Conservation (phyloP, 2,329 filamentous ascomycete species). For the Ambrosiella xylebori region DNA sequence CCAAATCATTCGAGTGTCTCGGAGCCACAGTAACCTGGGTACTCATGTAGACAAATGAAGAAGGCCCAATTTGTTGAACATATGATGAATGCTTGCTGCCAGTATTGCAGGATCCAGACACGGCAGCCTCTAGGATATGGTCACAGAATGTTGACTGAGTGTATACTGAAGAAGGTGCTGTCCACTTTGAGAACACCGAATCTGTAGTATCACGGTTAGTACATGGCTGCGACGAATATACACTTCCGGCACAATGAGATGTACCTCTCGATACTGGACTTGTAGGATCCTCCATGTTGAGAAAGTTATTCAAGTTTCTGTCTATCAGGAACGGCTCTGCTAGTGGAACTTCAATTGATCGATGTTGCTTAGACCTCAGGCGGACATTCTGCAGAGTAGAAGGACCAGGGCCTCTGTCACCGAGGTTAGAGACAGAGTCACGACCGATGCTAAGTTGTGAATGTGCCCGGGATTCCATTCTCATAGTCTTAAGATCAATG, state of each 20-base stretch:
- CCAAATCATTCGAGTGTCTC: slow-evolving; percentile 12
- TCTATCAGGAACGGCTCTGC: neutral
- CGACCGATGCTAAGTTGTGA: slow-evolving; percentile 2
- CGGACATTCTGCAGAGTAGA: slow-evolving; percentile 3
- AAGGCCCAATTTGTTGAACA: slow-evolving; percentile 25
- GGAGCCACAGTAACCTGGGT: slow-evolving; percentile 23
- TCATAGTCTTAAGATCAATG: neutral
- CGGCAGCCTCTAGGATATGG: neutral
- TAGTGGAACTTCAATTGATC: neutral
- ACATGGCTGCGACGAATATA: neutral
- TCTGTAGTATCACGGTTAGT: slow-evolving; percentile 4
- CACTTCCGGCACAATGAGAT: neutral
- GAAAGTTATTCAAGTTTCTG: neutral
- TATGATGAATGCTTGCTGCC: slow-evolving; percentile 19
- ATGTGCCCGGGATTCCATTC: slow-evolving; percentile 4
- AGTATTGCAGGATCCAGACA: slow-evolving; percentile 2
- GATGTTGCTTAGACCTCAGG: slow-evolving; percentile 1
- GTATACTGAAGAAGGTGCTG: slow-evolving; percentile 4
- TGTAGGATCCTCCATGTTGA: slow-evolving; percentile 1
- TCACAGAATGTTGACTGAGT: slow-evolving; percentile 10
- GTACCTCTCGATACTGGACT: slow-evolving; percentile 6
- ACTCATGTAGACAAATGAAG: slow-evolving; percentile 26
- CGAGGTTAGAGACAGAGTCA: slow-evolving; percentile 7
- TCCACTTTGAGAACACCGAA: slow-evolving; percentile 9
- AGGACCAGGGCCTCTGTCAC: slow-evolving; percentile 2